These are phyloP conservation scores for Rosa hybrid DNA, from an alignment of 331 rosid species.

Conservation along the genomic window DNA sequence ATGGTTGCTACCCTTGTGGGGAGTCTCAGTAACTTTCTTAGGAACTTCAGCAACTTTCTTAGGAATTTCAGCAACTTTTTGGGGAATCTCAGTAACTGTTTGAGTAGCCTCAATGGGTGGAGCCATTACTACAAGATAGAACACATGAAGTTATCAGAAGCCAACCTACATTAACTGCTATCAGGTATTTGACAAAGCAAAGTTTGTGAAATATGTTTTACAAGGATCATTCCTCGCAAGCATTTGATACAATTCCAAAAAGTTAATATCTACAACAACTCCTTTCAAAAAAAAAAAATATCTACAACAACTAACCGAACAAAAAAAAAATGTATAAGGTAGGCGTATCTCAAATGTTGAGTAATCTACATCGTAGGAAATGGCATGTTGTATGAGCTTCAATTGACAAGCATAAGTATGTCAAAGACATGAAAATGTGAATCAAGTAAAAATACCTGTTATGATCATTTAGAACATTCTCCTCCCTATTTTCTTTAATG, in stretches of 20 bases:
- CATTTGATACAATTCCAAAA: not conserved
- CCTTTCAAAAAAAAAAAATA: too few species aligned
- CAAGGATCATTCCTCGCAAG: not conserved
- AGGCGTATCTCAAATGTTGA: not conserved
- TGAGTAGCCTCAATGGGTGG: constrained; percentile 50
- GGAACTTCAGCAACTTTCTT: constrained; percentile 40
- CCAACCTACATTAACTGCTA: not conserved
- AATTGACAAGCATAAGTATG: not conserved
- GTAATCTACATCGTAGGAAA: not conserved
- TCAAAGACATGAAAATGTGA: not conserved
- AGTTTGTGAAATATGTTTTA: not conserved
- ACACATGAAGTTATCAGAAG: not conserved
- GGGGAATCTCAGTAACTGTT: constrained; percentile 46
- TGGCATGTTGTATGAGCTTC: not conserved
- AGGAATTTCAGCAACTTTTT: constrained; percentile 22
- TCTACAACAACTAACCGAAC: not conserved
- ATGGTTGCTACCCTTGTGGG: constrained; percentile 34
- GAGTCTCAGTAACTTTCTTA: constrained; percentile 46
- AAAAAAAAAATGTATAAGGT: too few species aligned
- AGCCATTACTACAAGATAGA: constrained; percentile 48
- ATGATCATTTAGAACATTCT: too few species aligned
- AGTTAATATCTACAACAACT: not conserved
- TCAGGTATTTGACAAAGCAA: not conserved
- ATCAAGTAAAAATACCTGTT: not conserved
- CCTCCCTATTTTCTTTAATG: too few species aligned